Evolutionary conservation across 345 rosid genomes (phyloP), one percentile per base, ranked within the genome.

Genomic region (Citrus trifoliata): DNA sequence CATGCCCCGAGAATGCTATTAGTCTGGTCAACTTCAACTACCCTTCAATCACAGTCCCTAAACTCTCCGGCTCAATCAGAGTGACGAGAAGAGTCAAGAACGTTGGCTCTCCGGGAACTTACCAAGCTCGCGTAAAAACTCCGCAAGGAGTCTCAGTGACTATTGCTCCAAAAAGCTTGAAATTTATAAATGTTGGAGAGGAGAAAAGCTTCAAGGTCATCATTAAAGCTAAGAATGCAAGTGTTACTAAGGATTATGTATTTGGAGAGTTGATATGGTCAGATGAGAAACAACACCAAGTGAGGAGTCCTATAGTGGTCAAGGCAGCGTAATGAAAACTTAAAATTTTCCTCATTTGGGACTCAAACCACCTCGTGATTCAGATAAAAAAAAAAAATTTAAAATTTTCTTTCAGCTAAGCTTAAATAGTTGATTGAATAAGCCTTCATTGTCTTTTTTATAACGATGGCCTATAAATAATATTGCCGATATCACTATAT

Each of bases 231-330:
- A 75, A 40, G 38, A 78, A 77, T 28, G 73, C 62, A 7, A 37
- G 48, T 33, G 16, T 75, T 48, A 71, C 72, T 9, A 81, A 82
- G 83, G 87, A 82, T 0, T 86, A 85, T 42, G 86, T 78, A 37
- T 90, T 89, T 84, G 98, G 98, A 65, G 86, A 84, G 4, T 83
- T 93, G 53, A 79, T 84, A 32, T 95, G 98, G 98, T 83, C 90
- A 2, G 98, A 93, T 80, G 83, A 81, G 65, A 76, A 61, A 61
- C 94, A 58, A 32, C 98, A 91, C 83, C 27, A 70, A 75, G 95
- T 92, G 14, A 88, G 90, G 84, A 95, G 98, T 84, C 95, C 97
- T 25, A 91, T 91, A 73, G 90, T 74, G 78, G 85, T 86, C 33
- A 92, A 83, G 79, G 48, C 48, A 42, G 48, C 10, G 14, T 10